These are phyloP conservation scores for Teunomyces cretensis DNA, from an alignment of 805 yeast genomes.

Conservation along the genomic window DNA sequence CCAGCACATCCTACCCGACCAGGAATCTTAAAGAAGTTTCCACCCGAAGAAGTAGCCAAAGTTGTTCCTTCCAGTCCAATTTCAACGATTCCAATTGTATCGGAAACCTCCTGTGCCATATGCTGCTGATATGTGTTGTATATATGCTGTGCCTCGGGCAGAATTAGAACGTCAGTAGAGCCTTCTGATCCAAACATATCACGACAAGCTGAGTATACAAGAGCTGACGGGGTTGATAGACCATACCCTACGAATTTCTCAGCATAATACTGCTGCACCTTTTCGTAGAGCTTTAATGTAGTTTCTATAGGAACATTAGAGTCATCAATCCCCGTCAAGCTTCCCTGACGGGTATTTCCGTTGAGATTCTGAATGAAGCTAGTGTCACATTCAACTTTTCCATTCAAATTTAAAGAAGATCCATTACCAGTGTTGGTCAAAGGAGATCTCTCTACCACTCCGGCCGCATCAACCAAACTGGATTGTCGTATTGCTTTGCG, in stretches of 20 bases:
- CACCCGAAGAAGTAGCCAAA: conserved; percentile 52
- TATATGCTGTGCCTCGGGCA: conserved; percentile 10
- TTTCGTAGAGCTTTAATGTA: conserved; percentile 21
- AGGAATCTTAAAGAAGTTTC: conserved; percentile 47
- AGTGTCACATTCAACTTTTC: conserved; percentile 47
- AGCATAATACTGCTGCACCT: conserved; percentile 16
- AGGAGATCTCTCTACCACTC: conserved; percentile 33
- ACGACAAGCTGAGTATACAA: conserved; percentile 7
- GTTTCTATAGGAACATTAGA: conserved; percentile 29
- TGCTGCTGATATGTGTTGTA: conserved; percentile 7
- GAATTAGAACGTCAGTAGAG: conserved; percentile 5
- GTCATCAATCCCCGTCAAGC: conserved; percentile 10
- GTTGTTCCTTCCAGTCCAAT: conserved; percentile 10
- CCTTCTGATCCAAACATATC: not conserved
- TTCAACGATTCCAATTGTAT: conserved; percentile 47
- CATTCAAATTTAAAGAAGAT: conserved; percentile 39
- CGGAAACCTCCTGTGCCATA: conserved; percentile 24
- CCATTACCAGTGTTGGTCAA: conserved; percentile 54
- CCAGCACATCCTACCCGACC: conserved; percentile 59
- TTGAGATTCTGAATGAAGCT: conserved; percentile 25
- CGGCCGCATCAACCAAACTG: conserved; percentile 14
- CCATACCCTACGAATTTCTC: conserved; percentile 19
- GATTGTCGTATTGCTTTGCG: conserved; percentile 20
- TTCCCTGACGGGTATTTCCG: conserved; percentile 7
- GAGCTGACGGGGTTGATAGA: conserved; percentile 34